Evolutionary conservation across 2,329 filamentous ascomycete species (phyloP), one percentile per base, ranked within the genome.

Genomic region (Camillea tinctor): DNA sequence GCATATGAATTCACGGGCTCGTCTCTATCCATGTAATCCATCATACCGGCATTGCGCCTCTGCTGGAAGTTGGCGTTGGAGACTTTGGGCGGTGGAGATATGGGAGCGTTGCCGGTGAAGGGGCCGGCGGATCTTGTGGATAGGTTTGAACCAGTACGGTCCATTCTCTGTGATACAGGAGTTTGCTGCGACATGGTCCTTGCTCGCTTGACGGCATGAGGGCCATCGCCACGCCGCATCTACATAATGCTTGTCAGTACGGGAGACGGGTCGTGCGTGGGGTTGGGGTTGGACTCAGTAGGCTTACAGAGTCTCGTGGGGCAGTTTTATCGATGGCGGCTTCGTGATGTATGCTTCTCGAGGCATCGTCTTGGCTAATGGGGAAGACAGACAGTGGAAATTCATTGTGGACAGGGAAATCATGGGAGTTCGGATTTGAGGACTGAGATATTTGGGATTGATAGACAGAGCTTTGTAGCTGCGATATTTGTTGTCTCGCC

Each of bases 91-190:
- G 73, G 73, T 30, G 75, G 74, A 2, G 76, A 73, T 63, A 78
- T 71, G 57, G 72, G 72, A 52, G 70, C 69, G 36, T 69, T 73
- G 66, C 64, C 69, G 60, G 71, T 71, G 57, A 80, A 80, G 40
- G 78, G 76, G 52, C 75, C 71, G 48, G 70, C 75, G 24, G 74
- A 72, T 54, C 68, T 71, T 23, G 77, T 74, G 9, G 79, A 79
- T 30, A 74, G 72, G 64, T 73, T 77, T 48, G 80, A 82, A 15
- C 72, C 70, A 57, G 73, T 77, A 58, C 80, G 79, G 66, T 75
- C 74, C 80, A 82, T 83, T 62, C 72, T 71, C 26, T 75, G 72
- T 1, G 74, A 71, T 8, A 70, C 62, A 13, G 71, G 66, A 7
- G 57, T 54, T 58, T 76, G 72, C 54, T 74, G 75, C 26, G 73